Conservation (phyloP, 148 eudicot genomes). For the Fagopyrum homotropicum region DNA sequence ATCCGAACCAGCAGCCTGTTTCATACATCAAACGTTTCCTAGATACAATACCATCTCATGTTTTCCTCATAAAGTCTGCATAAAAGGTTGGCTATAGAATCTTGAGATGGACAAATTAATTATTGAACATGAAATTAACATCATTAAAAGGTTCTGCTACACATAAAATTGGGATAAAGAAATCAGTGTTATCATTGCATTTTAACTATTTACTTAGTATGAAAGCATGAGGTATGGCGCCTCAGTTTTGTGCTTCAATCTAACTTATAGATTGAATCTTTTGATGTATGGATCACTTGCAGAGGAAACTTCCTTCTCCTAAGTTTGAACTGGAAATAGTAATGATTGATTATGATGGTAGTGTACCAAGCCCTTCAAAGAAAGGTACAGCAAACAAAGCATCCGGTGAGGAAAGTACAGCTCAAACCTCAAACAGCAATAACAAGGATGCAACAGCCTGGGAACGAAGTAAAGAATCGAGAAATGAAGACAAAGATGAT, state of each 20-base stretch:
- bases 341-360: slow-evolving; percentile 72
- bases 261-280: background rate
- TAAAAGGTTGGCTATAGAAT: background rate
- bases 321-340: slow-evolving; percentile 81
- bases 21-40: background rate
- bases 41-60: background rate
- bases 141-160: no score
- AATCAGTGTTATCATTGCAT: no score
- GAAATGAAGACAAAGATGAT: slow-evolving; percentile 54
- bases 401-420: slow-evolving; percentile 25
- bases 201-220: no score
- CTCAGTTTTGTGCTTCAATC: no score
- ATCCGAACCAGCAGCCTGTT: background rate
- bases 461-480: slow-evolving; percentile 26
- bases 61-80: background rate
- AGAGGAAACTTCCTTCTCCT: slow-evolving; percentile 85
- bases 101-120: no score
- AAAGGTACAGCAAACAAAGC: slow-evolving; percentile 16
- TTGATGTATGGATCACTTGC: slow-evolving; percentile 14
- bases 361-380: slow-evolving; percentile 31
- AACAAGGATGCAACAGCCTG: slow-evolving; percentile 19
- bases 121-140: no score
- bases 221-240: no score
- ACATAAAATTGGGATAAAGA: no score
- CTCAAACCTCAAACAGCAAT: slow-evolving; percentile 24